Base-by-base conservation (phyloP, 352 stramenopile species). In the Phytophthora crassamura region DNA sequence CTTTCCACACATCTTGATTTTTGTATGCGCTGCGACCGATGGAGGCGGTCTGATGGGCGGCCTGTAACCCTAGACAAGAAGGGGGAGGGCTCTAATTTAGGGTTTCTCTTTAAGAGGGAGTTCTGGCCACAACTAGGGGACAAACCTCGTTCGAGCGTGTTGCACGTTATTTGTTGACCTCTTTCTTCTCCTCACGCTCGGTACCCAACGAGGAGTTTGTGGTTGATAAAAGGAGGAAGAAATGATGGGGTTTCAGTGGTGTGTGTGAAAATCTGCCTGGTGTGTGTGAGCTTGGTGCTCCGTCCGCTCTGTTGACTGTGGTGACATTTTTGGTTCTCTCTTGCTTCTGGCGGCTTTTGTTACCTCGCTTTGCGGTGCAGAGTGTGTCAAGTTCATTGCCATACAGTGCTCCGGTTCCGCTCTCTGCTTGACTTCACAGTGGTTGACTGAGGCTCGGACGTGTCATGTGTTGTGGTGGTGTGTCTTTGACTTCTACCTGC, bases 171-270 rank as follows among this genome's bases (percentile, higher is more conserved):
- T 91, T 91, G 60, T 66, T 86, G 70, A 84, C 80, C 80, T 74
- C 82, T 91, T 91, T 89, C 76, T 74, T 89, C 81, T 88, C 79
- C 79, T 86, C 59, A 78, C 58, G 36, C 57, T 69, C 32, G 67
- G 57, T 15, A 18, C 3, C 33, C 18, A 56, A 56, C 12, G 38
- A 62, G 53, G 54, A 22, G 3, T 11, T 36, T 48, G 22, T 22
- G 25, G 40, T 40, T 4, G 33, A 14, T 42, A 58, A 80, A 88
- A 82, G 79, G 80, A 88, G 63, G 35, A 77, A 77, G 79, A 89
- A 90, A 90, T 90, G 77, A 46, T 65, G 82, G 74, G 81, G 82
- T 89, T 80, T 67, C 50, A 83, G 79, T 82, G 77, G 53, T 72
- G 59, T 59, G 18, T 61, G 25, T 25, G n/a, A 30, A 28, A 56